phyloP scores from a whole-genome alignment of 129 eudicot species.

The Flaveria ramosissima region DNA sequence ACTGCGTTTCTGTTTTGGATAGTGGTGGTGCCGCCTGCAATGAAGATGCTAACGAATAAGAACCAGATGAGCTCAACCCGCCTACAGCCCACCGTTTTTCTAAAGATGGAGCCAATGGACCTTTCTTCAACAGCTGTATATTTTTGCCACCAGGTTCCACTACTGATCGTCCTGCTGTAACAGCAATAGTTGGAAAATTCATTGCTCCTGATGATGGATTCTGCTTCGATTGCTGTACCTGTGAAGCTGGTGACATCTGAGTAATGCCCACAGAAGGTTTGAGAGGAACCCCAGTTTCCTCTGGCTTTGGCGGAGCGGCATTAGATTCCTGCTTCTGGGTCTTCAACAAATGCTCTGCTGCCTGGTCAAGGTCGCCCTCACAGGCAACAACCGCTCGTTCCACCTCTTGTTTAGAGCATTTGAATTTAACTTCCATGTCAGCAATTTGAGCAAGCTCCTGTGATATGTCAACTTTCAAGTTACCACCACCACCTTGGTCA shows the following conservation, averaged over 20 bases:
- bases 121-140: slow-evolving; percentile 48
- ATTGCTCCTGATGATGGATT: slow-evolving; percentile 30
- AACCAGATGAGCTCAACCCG: slow-evolving; percentile 32
- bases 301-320: slow-evolving; percentile 43
- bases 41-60: slow-evolving; percentile 50
- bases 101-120: slow-evolving; percentile 37
- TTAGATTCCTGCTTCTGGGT: slow-evolving; percentile 57
- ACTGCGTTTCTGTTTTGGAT: slow-evolving; percentile 51
- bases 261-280: slow-evolving; percentile 41
- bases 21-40: slow-evolving; percentile 53
- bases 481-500: slow-evolving; percentile 47
- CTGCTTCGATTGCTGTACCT: slow-evolving; percentile 20
- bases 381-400: slow-evolving; percentile 67
- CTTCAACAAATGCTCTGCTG: slow-evolving; percentile 55
- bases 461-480: slow-evolving; percentile 68
- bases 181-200: slow-evolving; percentile 45
- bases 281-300: slow-evolving; percentile 53
- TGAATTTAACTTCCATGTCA: slow-evolving; percentile 58
- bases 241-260: slow-evolving; percentile 40
- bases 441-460: slow-evolving; percentile 67
- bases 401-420: slow-evolving; percentile 72
- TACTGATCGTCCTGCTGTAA: slow-evolving; percentile 32
- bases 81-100: slow-evolving; percentile 66
- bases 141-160: slow-evolving; percentile 45
- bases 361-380: slow-evolving; percentile 75